phyloP scores from a whole-genome alignment of 805 yeast species.

The Ogataea trehaloabstinens region DNA sequence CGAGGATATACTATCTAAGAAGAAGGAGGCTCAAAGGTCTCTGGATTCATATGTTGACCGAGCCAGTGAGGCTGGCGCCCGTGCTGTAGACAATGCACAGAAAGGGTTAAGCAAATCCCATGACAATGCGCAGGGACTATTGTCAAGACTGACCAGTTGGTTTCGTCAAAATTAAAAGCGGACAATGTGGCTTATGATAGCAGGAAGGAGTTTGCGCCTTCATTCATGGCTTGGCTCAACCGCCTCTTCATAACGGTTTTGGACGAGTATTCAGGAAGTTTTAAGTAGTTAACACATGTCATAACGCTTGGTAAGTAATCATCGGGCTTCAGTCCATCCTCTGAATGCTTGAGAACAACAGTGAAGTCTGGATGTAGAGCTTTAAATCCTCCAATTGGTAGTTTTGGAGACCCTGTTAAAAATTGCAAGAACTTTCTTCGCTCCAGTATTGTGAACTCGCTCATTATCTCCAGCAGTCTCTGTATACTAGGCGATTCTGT shows the following conservation, averaged over 20 bases:
- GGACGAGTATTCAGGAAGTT: slow-evolving; percentile 77
- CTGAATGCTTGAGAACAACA: slow-evolving; percentile 81
- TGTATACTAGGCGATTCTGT: slow-evolving; percentile 64
- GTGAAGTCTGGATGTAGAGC: slow-evolving; percentile 79
- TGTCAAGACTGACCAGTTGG: slow-evolving; percentile 21
- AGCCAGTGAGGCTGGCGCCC: slow-evolving; percentile 14
- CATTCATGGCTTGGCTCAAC: slow-evolving; percentile 69
- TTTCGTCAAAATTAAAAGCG: slow-evolving; percentile 16
- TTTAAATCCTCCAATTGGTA: slow-evolving; percentile 93
- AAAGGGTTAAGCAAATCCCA: slow-evolving; percentile 17
- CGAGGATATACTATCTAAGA: slow-evolving; percentile 20
- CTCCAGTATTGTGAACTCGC: slow-evolving; percentile 49
- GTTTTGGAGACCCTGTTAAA: slow-evolving; percentile 86
- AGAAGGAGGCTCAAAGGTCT: slow-evolving; percentile 23
- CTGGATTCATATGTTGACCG: slow-evolving; percentile 13
- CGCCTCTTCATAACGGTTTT: slow-evolving; percentile 57
- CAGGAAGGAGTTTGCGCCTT: slow-evolving; percentile 86
- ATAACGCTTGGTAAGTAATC: slow-evolving; percentile 92
- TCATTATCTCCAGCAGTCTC: slow-evolving; percentile 60
- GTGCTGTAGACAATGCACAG: slow-evolving; percentile 16
- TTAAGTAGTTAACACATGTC: slow-evolving; percentile 96
- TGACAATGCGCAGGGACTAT: slow-evolving; percentile 21
- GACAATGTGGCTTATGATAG: slow-evolving; percentile 50
- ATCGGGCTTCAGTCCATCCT: slow-evolving; percentile 64
- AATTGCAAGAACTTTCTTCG: slow-evolving; percentile 79